Evolutionary conservation across 2,329 filamentous ascomycete genomes (phyloP), one percentile per base, ranked within the genome.

Genomic region (Nigrospora sphaerica): DNA sequence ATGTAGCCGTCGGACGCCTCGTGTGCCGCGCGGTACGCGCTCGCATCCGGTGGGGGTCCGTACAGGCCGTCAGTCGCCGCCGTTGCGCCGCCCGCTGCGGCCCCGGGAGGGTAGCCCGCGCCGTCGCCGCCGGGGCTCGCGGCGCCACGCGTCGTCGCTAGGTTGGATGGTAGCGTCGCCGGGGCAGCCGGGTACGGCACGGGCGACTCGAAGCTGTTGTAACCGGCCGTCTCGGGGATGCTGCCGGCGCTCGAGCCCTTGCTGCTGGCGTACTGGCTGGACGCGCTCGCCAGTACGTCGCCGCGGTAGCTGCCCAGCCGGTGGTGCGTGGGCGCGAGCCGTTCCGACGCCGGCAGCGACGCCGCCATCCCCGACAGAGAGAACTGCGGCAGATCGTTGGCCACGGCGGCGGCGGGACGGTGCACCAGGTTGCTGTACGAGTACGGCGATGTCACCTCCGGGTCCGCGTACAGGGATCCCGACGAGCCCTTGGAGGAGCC

Each of bases 361-460:
- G 69, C 66, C 6, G 68, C 67, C 46, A 71, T 67, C 36, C 60
- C 59, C 1, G 67, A 65, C n/a, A 72, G 59, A 7, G 67, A 68
- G 49, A 71, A 69, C 37, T 58, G 64, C 4, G 65, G 57, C 7
- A 62, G 55, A 12, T 69, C 67, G 35, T 57, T 57, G 38, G 34
- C 55, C 16, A 54, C 52, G 1, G 57, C 56, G 1, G 46, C 45
- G 1, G 57, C 46, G 6, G 65, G 63, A 1, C 69, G 65, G 35
- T 68, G 67, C 9, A 65, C 59, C n/a, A 71, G 54, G 32, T 51
- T 60, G 4, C 54, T 53, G 46, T 69, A 71, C 3, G 59, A 57
- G 34, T 66, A 67, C 0, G 54, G 19, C 1, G 63, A 35, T 1
- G 55, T 37, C 16, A 54, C 38, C 14, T 66, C 65, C 0, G 64